These are phyloP conservation scores for Cubamyces lactineus DNA, from an alignment of 768 basidiomycete species.

Conservation along the genomic window DNA sequence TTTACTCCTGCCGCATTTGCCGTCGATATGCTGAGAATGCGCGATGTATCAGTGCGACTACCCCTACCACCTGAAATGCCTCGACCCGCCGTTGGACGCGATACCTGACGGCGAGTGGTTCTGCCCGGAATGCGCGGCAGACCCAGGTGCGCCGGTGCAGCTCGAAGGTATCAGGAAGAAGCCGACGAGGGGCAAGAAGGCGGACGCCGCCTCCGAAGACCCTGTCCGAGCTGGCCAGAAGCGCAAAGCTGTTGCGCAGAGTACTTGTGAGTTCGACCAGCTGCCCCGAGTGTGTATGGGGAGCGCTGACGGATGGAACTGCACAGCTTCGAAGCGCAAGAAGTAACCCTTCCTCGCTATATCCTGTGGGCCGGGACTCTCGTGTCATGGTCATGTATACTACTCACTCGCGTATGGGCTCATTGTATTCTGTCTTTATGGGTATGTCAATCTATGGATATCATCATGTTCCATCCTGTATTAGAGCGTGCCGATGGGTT, in stretches of 20 bases:
- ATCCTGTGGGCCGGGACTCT: not conserved
- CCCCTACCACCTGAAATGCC: slow-evolving; percentile 84
- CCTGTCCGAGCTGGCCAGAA: slow-evolving; percentile 37
- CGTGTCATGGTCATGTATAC: not conserved
- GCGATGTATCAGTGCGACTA: slow-evolving; percentile 71
- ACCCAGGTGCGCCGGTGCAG: slow-evolving; percentile 54
- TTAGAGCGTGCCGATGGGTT: not conserved
- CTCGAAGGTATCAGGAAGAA: slow-evolving; percentile 25
- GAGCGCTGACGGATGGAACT: not conserved
- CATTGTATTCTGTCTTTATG: too few species aligned
- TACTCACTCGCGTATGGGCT: not conserved
- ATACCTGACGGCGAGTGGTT: slow-evolving; percentile 94
- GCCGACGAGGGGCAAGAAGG: slow-evolving; percentile 24
- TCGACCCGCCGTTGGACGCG: slow-evolving; percentile 72
- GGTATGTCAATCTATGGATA: not conserved
- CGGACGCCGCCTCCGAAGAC: slow-evolving; percentile 34
- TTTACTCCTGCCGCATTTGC: not conserved
- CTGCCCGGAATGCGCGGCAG: slow-evolving; percentile 71
- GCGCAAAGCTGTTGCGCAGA: slow-evolving; percentile 47
- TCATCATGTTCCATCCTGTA: not conserved
- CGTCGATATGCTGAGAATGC: not conserved
- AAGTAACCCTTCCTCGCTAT: slow-evolving; percentile 32
- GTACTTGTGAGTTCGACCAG: slow-evolving; percentile 18
- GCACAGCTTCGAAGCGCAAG: slow-evolving; percentile 43
- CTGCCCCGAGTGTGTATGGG: not conserved